Percentiles rank a stretch among this genome's conserved stretches.
Conservation (phyloP, 306 rosid genomes). For the Fragaria vesca region DNA sequence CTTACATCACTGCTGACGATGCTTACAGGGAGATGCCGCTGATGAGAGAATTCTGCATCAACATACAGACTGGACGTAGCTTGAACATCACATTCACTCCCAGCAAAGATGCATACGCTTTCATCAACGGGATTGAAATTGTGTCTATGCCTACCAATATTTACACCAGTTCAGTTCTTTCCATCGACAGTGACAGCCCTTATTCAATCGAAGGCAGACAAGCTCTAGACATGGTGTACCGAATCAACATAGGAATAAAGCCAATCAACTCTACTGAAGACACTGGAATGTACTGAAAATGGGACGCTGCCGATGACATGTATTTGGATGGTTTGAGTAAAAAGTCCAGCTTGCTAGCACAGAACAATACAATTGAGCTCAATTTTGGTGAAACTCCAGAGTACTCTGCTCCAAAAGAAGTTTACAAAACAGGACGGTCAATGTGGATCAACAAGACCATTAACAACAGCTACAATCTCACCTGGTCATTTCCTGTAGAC, state of each 20-base stretch:
- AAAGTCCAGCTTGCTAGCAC: fast-evolving
- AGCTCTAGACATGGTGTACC: slow-evolving; percentile 27
- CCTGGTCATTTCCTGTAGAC: slow-evolving; percentile 24
- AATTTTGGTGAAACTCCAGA: fast-evolving
- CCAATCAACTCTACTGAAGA: not conserved
- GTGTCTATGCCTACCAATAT: slow-evolving; percentile 60
- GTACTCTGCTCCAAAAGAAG: slow-evolving; percentile 16
- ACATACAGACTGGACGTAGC: slow-evolving; percentile 18
- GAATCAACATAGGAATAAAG: slow-evolving; percentile 28
- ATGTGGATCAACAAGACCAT: not conserved
- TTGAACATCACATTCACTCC: slow-evolving; percentile 48
- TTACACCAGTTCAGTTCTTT: not conserved
- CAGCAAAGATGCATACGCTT: slow-evolving; percentile 39
- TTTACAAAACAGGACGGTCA: not conserved
- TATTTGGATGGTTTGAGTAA: not conserved
- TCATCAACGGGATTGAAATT: slow-evolving; percentile 69
- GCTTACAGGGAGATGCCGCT: not conserved
- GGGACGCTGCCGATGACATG: fast-evolving
- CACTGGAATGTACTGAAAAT: slow-evolving; percentile 32
- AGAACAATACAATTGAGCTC: fast-evolving
- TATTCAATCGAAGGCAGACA: not conserved
- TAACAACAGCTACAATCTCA: slow-evolving; percentile 3
- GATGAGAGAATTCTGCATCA: slow-evolving; percentile 38
- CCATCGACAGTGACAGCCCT: fast-evolving
- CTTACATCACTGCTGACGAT: not conserved